phyloP scores from a whole-genome alignment of 495 filamentous ascomycete species.

The Symbiotaphrina buchneri region DNA sequence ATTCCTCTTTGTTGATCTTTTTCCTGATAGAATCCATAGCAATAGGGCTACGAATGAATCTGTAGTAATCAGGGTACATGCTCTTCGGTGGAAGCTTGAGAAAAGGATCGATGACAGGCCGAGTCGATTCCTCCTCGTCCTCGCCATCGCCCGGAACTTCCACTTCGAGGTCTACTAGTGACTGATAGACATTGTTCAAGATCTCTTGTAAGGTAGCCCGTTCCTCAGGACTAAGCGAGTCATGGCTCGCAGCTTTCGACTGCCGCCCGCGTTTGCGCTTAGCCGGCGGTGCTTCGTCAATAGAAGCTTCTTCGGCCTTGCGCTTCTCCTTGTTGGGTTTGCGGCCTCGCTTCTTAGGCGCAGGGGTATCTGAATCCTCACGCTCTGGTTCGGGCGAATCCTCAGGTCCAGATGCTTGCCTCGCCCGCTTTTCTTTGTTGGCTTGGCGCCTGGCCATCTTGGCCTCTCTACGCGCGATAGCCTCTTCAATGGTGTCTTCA shows the following conservation, averaged over 20 bases:
- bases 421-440: slow-evolving; percentile 41
- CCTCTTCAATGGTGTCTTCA: slow-evolving; percentile 82
- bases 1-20: slow-evolving; percentile 87
- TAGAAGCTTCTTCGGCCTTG: slow-evolving; percentile 49
- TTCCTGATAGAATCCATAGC: slow-evolving; percentile 82
- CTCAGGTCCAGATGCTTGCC: slow-evolving; percentile 22
- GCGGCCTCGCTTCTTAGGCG: slow-evolving; percentile 47
- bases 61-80: slow-evolving; percentile 80
- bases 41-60: slow-evolving; percentile 78
- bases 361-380: slow-evolving; percentile 53
- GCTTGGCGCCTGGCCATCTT: slow-evolving; percentile 54
- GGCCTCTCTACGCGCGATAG: slow-evolving; percentile 73
- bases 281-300: slow-evolving; percentile 48
- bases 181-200: slow-evolving; percentile 49
- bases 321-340: slow-evolving; percentile 64
- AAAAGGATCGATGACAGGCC: slow-evolving; percentile 71
- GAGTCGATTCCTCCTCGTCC: slow-evolving; percentile 34
- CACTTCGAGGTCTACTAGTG: slow-evolving; percentile 44
- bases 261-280: slow-evolving; percentile 62
- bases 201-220: slow-evolving; percentile 49
- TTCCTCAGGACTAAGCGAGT: slow-evolving; percentile 21
- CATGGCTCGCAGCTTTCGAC: slow-evolving; percentile 26
- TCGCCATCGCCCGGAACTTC: slow-evolving; percentile 30
- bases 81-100: slow-evolving; percentile 73
- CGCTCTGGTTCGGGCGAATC: slow-evolving; percentile 54